These are phyloP conservation scores for Tetradesmus obliquus DNA, from an alignment of 139 green algal genomes.

Conservation along the genomic window DNA sequence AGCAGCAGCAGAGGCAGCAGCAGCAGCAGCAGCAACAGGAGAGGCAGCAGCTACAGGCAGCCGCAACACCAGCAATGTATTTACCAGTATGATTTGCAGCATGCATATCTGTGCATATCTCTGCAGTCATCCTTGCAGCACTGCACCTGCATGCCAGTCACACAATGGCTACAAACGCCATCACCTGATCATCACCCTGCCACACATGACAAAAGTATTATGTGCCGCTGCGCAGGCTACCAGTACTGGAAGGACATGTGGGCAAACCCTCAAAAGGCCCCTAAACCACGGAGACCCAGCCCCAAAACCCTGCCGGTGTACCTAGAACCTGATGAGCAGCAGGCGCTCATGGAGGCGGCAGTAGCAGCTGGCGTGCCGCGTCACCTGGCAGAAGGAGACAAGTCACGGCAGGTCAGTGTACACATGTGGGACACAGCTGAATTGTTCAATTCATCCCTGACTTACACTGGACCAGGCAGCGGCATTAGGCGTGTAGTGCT, in stretches of 20 bases:
- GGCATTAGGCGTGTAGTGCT: too few species aligned
- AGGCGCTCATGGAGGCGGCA: conserved; percentile 11
- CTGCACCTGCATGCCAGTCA: too few species aligned
- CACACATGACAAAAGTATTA: neutral
- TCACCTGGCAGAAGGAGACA: neutral
- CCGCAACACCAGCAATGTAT: neutral
- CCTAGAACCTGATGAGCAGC: conserved; percentile 31
- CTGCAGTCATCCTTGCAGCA: too few species aligned
- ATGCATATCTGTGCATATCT: neutral
- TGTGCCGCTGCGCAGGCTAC: neutral
- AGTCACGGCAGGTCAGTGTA: neutral
- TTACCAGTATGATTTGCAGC: neutral
- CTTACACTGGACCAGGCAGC: too few species aligned
- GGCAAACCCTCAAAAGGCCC: conserved; percentile 24
- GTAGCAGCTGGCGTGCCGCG: neutral
- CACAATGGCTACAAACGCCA: too few species aligned
- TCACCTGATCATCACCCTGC: too few species aligned
- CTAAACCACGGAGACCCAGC: neutral
- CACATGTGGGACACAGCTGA: too few species aligned
- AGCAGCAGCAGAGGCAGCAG: neutral
- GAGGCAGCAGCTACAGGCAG: neutral
- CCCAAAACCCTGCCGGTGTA: conserved; percentile 19
- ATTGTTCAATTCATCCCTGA: too few species aligned
- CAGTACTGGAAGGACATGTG: conserved; percentile 30
- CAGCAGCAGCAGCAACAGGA: neutral